phyloP scores from a whole-genome alignment of 2,329 filamentous ascomycete species.

The Aureobasidium sp. region DNA sequence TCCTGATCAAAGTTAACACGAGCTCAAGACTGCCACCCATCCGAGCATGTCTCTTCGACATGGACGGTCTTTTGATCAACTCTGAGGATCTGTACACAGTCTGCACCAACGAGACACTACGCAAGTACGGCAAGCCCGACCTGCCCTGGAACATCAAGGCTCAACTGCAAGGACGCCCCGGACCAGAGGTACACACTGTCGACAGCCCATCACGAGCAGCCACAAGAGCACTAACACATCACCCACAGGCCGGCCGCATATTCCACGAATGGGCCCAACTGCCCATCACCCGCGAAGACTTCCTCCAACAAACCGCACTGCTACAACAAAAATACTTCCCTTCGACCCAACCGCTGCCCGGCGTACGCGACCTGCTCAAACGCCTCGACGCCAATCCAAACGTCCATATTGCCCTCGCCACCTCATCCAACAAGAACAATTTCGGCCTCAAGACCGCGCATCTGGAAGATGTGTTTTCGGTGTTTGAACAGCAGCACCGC shows the following conservation, averaged over 20 bases:
- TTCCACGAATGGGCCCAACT: constrained; percentile 80
- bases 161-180: constrained; percentile 65
- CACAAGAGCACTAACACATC: neutral
- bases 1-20: neutral
- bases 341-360: constrained; percentile 66
- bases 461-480: constrained; percentile 44
- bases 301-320: constrained; percentile 50
- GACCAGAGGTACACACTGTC: constrained; percentile 41
- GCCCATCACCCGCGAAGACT: constrained; percentile 66
- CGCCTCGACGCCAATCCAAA: constrained; percentile 50
- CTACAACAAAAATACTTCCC: constrained; percentile 71
- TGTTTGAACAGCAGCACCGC: constrained; percentile 61
- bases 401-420: constrained; percentile 80
- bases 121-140: constrained; percentile 62
- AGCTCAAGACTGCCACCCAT: constrained; percentile 64
- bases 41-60: constrained; percentile 92
- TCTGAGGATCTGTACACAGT: constrained; percentile 85
- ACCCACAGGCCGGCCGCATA: constrained; percentile 48
- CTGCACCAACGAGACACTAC: constrained; percentile 75
- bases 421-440: constrained; percentile 65
- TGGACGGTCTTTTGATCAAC: constrained; percentile 94
- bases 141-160: constrained; percentile 96
- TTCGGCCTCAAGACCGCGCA: constrained; percentile 68
- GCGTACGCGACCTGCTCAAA: constrained; percentile 62
- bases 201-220: neutral